Percentiles rank a stretch among this genome's conserved stretches.
Evolutionary conservation across 306 rosid species (phyloP).

Genomic region (Begonia peltatifolia): DNA sequence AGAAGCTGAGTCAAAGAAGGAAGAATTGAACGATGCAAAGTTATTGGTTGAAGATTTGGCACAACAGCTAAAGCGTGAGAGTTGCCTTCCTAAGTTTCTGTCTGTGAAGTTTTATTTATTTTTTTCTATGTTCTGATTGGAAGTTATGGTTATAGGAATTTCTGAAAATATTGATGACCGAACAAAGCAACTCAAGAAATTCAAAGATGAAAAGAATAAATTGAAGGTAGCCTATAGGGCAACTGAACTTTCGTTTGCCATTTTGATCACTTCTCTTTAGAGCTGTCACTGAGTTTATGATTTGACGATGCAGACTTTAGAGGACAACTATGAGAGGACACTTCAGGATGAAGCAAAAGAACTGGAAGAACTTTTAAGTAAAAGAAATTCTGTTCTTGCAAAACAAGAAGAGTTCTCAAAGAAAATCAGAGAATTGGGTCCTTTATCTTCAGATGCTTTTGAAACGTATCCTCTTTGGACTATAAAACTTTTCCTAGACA

Average conservation of each 20-base stretch:
- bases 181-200: constrained; percentile 39
- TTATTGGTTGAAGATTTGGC: constrained; percentile 60
- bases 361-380: constrained; percentile 71
- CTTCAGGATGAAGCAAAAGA: constrained; percentile 95
- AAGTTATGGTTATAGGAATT: constrained; percentile 42
- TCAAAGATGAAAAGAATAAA: constrained; percentile 65
- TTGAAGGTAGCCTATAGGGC: constrained; percentile 42
- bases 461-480: constrained; percentile 47
- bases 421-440: constrained; percentile 88
- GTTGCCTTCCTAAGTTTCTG: constrained; percentile 12
- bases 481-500: not conserved
- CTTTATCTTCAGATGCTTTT: constrained; percentile 89
- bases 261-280: constrained; percentile 8
- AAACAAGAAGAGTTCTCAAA: constrained; percentile 83
- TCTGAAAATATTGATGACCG: constrained; percentile 43
- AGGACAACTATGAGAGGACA: constrained; percentile 62
- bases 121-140: constrained; percentile 18
- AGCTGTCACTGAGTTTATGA: constrained; percentile 16
- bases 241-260: not conserved
- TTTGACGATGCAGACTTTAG: constrained; percentile 50
- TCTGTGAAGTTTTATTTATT: constrained; percentile 3
- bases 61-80: constrained; percentile 65
- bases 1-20: constrained; percentile 52
- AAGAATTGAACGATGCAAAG: constrained; percentile 63
- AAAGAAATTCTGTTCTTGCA: constrained; percentile 54